Conservation (phyloP, 192 early-diverging fungal species). For the Rhizophagus clarus region DNA sequence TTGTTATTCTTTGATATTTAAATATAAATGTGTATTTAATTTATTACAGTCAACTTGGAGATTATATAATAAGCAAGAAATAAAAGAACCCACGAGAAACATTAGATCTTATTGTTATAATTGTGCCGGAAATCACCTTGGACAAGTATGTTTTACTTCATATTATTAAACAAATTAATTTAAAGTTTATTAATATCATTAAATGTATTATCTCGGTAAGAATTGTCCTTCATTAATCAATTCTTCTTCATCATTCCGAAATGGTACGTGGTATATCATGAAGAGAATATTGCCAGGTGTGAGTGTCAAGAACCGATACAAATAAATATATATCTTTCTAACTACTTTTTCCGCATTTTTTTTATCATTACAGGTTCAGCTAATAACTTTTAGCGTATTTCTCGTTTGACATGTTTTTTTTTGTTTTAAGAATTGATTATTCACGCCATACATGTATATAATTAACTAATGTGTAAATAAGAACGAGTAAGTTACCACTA, state of each 20-base stretch:
- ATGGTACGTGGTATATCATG: not conserved
- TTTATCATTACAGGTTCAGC: no score
- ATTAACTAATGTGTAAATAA: no score
- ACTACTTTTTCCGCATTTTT: not conserved
- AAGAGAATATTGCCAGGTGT: not conserved
- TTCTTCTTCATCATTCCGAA: not conserved
- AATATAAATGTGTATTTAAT: no score
- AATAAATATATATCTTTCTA: not conserved
- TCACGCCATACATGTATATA: no score
- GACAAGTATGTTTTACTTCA: not conserved
- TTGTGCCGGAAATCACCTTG: not conserved
- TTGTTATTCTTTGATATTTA: no score
- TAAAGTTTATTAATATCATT: not conserved
- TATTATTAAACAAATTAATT: not conserved
- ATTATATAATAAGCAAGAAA: not conserved
- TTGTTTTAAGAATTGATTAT: no score
- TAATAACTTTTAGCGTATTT: no score
- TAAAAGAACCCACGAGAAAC: not conserved
- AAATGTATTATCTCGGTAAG: not conserved
- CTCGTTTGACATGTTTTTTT: no score
- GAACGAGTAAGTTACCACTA: no score
- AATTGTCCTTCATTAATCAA: not conserved
- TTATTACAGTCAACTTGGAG: not conserved
- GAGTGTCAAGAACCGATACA: not conserved
- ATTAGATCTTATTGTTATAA: not conserved